phyloP scores from a whole-genome alignment of 2,329 filamentous ascomycete genomes.

The Xylariomycetidae sp. region DNA sequence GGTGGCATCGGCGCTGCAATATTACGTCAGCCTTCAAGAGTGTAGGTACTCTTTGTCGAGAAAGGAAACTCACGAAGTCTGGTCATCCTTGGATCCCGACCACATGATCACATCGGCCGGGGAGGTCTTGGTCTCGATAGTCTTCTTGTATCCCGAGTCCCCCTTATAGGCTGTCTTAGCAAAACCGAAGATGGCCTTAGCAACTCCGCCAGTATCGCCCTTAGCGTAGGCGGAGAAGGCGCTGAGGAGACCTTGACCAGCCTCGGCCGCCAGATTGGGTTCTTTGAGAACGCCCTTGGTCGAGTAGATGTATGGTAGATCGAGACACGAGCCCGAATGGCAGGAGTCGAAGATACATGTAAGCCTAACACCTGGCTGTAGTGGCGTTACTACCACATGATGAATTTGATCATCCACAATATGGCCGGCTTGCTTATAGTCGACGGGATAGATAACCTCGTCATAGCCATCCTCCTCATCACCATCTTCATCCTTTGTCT shows the following conservation, averaged over 20 bases:
- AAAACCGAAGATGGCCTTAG: conserved; percentile 73
- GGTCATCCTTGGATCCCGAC: conserved; percentile 93
- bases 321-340: conserved; percentile 62
- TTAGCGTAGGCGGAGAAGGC: conserved; percentile 55
- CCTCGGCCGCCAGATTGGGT: conserved; percentile 64
- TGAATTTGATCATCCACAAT: conserved; percentile 85
- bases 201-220: conserved; percentile 79
- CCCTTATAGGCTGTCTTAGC: conserved; percentile 86
- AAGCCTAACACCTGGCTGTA: conserved; percentile 51
- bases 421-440: conserved; percentile 74
- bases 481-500: conserved; percentile 72
- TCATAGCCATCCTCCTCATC: conserved; percentile 80
- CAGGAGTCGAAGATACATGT: conserved; percentile 64
- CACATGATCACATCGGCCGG: conserved; percentile 97
- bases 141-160: conserved; percentile 74
- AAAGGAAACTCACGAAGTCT: conserved; percentile 72
- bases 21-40: no score
- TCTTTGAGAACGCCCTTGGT: conserved; percentile 66
- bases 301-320: conserved; percentile 65
- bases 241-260: conserved; percentile 57
- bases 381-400: conserved; percentile 60
- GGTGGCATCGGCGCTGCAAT: conserved; percentile 76
- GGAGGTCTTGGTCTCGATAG: conserved; percentile 84
- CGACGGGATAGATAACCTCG: conserved; percentile 79
- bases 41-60: no score